phyloP scores from a whole-genome alignment of 768 basidiomycete genomes.

The Tricholomella constricta region DNA sequence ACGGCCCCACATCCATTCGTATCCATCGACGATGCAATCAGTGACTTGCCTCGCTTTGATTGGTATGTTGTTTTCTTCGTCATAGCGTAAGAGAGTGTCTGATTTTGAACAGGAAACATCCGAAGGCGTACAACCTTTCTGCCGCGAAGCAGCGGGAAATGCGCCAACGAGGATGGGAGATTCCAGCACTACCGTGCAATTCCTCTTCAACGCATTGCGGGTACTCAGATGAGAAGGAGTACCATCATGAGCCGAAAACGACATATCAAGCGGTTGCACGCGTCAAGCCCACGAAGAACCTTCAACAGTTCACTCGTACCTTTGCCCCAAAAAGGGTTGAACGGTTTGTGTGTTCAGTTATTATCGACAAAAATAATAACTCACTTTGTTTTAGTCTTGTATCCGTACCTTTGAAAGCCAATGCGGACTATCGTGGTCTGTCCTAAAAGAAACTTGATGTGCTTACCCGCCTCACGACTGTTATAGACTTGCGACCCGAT shows the following conservation, averaged over 20 bases:
- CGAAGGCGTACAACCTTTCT: slow-evolving; percentile 22
- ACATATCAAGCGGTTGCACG: slow-evolving; percentile 53
- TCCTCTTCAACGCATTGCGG: slow-evolving; percentile 37
- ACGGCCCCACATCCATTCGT: slow-evolving; percentile 59
- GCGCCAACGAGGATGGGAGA: slow-evolving; percentile 18
- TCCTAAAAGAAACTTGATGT: not conserved
- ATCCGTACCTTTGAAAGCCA: slow-evolving; percentile 53
- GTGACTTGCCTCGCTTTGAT: slow-evolving; percentile 71
- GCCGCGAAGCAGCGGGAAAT: slow-evolving; percentile 18
- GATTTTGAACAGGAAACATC: slow-evolving; percentile 36
- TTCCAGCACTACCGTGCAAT: slow-evolving; percentile 41
- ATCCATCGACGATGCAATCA: slow-evolving; percentile 71
- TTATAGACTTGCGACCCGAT: slow-evolving; percentile 43
- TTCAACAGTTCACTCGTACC: slow-evolving; percentile 70
- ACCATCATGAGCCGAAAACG: slow-evolving; percentile 38
- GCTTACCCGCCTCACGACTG: not conserved
- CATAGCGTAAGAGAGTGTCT: not conserved
- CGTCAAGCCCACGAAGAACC: slow-evolving; percentile 41
- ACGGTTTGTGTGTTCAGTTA: slow-evolving; percentile 42
- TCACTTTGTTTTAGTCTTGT: slow-evolving; percentile 47
- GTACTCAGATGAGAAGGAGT: slow-evolving; percentile 30
- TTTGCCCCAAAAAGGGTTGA: slow-evolving; percentile 54
- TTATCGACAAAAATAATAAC: not conserved
- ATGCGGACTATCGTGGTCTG: slow-evolving; percentile 69
- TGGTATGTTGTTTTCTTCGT: slow-evolving; percentile 49